Percentiles rank a stretch among this genome's conserved stretches.
phyloP scores from a whole-genome alignment of 352 stramenopile genomes.

The Pilasporangium apinafurcum region DNA sequence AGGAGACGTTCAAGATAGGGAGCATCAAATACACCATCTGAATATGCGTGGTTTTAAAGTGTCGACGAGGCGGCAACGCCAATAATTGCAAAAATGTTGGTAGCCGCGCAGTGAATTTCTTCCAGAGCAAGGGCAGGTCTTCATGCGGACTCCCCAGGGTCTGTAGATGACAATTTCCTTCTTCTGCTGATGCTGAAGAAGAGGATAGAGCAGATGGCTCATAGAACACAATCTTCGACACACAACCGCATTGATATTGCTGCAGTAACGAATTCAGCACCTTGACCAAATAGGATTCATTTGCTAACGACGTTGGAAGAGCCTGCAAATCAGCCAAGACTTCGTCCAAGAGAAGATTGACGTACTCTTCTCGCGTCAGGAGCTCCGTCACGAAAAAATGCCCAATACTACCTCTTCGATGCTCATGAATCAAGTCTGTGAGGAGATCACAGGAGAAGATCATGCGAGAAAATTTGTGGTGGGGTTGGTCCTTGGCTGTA shows the following conservation, averaged over 20 bases:
- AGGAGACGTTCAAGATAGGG: constrained; percentile 69
- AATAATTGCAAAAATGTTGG: constrained; percentile 34
- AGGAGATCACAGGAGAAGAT: constrained; percentile 75
- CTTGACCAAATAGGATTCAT: constrained; percentile 69
- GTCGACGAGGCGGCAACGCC: constrained; percentile 9
- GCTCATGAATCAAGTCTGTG: constrained; percentile 72
- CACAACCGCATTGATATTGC: constrained; percentile 61
- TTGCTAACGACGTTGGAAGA: constrained; percentile 55
- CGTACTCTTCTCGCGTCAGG: constrained; percentile 18
- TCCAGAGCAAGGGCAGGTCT: constrained; percentile 60
- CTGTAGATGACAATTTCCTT: constrained; percentile 2
- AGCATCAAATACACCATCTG: constrained; percentile 74
- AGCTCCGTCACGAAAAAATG: constrained; percentile 38
- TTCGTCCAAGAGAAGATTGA: constrained; percentile 32
- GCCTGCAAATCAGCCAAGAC: constrained; percentile 29
- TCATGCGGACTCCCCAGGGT: constrained; percentile 38
- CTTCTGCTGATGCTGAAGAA: too few species aligned
- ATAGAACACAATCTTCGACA: constrained; percentile 44
- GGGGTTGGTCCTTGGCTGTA: constrained; percentile 22
- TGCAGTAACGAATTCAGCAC: constrained; percentile 76
- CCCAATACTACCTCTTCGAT: constrained; percentile 45
- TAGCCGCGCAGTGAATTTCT: constrained; percentile 34
- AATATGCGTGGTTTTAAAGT: constrained; percentile 55
- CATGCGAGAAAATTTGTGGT: constrained; percentile 61
- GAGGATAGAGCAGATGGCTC: background rate